phyloP scores from a whole-genome alignment of 2,329 filamentous ascomycete species.

The Zymoseptoria pseudotritici region DNA sequence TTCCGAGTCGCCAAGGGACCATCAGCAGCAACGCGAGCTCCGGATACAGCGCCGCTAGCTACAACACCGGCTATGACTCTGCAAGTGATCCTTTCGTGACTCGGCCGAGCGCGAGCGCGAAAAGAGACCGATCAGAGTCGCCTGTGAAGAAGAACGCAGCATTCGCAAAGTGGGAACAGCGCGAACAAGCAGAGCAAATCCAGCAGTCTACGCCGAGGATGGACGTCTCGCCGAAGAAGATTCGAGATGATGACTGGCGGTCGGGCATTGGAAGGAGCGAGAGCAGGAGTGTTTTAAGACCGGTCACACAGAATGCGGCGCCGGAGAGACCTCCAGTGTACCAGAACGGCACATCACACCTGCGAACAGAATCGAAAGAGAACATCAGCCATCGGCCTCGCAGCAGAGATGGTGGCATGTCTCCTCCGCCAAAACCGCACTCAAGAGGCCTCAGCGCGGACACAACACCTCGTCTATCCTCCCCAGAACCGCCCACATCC shows the following conservation, averaged over 20 bases:
- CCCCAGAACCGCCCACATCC: constrained; percentile 17
- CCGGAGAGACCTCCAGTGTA: constrained; percentile 8
- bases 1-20: constrained; percentile 23
- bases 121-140: constrained; percentile 29
- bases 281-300: constrained; percentile 23
- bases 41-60: constrained; percentile 18
- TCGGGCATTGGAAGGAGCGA: constrained; percentile 23
- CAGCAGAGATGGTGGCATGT: constrained; percentile 15
- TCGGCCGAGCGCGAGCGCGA: constrained; percentile 20
- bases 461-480: constrained; percentile 15
- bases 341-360: constrained; percentile 10
- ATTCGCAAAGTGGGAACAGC: constrained; percentile 26
- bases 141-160: constrained; percentile 32
- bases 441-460: constrained; percentile 20
- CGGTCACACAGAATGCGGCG: constrained; percentile 25
- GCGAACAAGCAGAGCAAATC: constrained; percentile 21
- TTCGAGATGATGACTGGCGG: constrained; percentile 28
- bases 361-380: constrained; percentile 23
- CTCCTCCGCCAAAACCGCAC: constrained; percentile 18
- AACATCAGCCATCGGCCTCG: constrained; percentile 15
- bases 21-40: constrained; percentile 26
- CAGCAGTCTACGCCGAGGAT: constrained; percentile 13
- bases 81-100: constrained; percentile 26
- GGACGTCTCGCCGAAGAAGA: constrained; percentile 25
- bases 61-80: constrained; percentile 20